phyloP scores from a whole-genome alignment of 2,329 filamentous ascomycete species.

The Pseudogymnoascus sp. region DNA sequence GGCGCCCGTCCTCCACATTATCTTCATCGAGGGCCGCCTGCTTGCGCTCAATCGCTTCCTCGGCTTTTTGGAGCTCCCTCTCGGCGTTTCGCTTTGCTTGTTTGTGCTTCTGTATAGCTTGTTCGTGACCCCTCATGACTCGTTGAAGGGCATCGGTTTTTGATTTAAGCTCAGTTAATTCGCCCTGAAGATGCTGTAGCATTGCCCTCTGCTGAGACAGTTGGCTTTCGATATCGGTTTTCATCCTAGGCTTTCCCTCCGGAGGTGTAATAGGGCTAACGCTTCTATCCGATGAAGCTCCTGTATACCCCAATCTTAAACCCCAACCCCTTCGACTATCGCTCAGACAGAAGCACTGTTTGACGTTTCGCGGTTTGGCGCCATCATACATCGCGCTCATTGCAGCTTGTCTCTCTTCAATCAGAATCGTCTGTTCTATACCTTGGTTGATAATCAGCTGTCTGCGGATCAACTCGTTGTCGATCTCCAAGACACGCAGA shows the following conservation, averaged over 20 bases:
- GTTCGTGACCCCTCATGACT: slow-evolving; percentile 35
- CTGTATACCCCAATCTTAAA: slow-evolving; percentile 47
- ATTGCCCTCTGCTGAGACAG: slow-evolving; percentile 46
- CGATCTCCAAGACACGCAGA: slow-evolving; percentile 72
- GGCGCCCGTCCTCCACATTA: slow-evolving; percentile 59
- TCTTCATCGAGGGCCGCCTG: slow-evolving; percentile 57
- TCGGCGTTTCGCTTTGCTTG: slow-evolving; percentile 42
- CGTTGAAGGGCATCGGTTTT: slow-evolving; percentile 19
- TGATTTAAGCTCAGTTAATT: slow-evolving; percentile 42
- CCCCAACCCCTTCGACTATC: slow-evolving; percentile 55
- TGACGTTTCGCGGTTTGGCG: slow-evolving; percentile 58
- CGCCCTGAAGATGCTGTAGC: slow-evolving; percentile 46
- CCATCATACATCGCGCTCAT: slow-evolving; percentile 60
- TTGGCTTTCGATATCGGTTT: slow-evolving; percentile 64
- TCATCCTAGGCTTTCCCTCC: slow-evolving; percentile 58
- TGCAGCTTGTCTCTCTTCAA: slow-evolving; percentile 61
- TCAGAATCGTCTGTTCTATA: slow-evolving; percentile 79
- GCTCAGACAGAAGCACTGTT: slow-evolving; percentile 62
- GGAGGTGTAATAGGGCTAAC: slow-evolving; percentile 39
- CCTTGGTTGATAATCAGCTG: slow-evolving; percentile 74
- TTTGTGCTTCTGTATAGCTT: slow-evolving; percentile 44
- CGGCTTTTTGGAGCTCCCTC: slow-evolving; percentile 49
- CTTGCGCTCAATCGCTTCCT: slow-evolving; percentile 48
- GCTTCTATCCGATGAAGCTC: slow-evolving; percentile 40
- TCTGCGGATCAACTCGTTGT: slow-evolving; percentile 69